Base-by-base conservation (phyloP, 1,139 yeast genomes). In the Kluyveromyces sp. region DNA sequence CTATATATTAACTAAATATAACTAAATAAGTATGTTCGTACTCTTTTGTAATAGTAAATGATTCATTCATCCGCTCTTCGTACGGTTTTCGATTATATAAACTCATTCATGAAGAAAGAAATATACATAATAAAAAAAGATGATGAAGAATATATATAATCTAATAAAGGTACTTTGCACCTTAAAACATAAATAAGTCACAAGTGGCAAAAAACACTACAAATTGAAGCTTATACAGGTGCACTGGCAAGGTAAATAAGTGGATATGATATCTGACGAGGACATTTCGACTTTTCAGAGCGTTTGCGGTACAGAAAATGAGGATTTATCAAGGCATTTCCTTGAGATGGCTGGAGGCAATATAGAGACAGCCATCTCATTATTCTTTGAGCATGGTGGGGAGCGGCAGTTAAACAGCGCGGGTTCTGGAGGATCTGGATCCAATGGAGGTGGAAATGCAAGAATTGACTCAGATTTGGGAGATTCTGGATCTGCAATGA, bases 341-440 rank as follows among this genome's bases (percentile, higher is more conserved):
- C 67, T 94, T 41, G 90, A 83, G 31, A 80, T 90, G 67, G 77
- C 94, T 7, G 90, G 82, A 45, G 81, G 82, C 48, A 80, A 88
- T 60, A 64, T 92, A 41, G 96, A 90, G 51, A 77, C 81, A 30
- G 98, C 98, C 0, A 87, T 94, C 5, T 79, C 90, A 7, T 69
- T 94, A 43, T 94, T 70, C 66, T 81, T 86, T 71, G 98, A 94
- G 61, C 76, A 79, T 47, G 88, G 87, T 29, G 76, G 68, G 2
- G 53, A 51, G 36, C 47, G 60, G 1, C 55, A 53, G 33, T 38
- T 51, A 45, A 37, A 37, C 34, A 33, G 15, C 34, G 15, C 21
- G 21, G 21, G 15, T 33, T 33, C 34, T 33, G 34, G 34, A 10
- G 15, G 5, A 10, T 4, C 4, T 33, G 15, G 41, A 47, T 25